Base-by-base conservation (phyloP, 1,139 yeast species). In the Blastobotrys persicus region DNA sequence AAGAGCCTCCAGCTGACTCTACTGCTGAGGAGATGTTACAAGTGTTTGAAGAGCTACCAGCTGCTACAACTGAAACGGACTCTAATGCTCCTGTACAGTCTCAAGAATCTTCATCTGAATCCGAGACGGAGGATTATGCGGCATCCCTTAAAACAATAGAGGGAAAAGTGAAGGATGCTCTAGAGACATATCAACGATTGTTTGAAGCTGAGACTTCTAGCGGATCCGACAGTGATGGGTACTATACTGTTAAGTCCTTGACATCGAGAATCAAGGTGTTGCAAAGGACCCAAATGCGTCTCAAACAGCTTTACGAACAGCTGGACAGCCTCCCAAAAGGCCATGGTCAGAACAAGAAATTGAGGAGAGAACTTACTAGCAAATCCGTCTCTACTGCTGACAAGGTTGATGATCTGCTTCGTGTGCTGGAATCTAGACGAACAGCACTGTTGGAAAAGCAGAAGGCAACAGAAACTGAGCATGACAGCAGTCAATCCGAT, bases 191-290 rank as follows among this genome's bases (percentile, higher is more conserved):
- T 41, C 54, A 57, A 14, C 50, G 63, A 2, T 35, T 60, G 31
- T 54, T 41, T 45, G 49, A 50, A 17, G 40, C 52, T 11, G 58
- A 57, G 34, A 32, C 50, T 3, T 48, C 57, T 1, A 52, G 46
- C 23, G 46, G 48, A 12, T 57, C 52, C 12, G 48, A 48, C 33
- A 49, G 46, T 14, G 28, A 23, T 9, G 28, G 28, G 5, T 23
- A 23, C 28, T 26, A 46, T 5, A 42, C 52, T 1, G 47, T 51
- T 3, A 17, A 49, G 3, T 45, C 59, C 7, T 34, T 54, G 35
- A 35, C 50, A 1, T 60, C 63, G 4, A 51, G 61, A 44, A 55
- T 59, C 46, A 60, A 59, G 54, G 55, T 60, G 13, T 50, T 60
- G 38, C 62, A 59, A 42, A 54, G 51, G 47, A 51, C 58, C 3